These are phyloP conservation scores for Citrullus amarus DNA, from an alignment of 306 rosid genomes.

Conservation along the genomic window DNA sequence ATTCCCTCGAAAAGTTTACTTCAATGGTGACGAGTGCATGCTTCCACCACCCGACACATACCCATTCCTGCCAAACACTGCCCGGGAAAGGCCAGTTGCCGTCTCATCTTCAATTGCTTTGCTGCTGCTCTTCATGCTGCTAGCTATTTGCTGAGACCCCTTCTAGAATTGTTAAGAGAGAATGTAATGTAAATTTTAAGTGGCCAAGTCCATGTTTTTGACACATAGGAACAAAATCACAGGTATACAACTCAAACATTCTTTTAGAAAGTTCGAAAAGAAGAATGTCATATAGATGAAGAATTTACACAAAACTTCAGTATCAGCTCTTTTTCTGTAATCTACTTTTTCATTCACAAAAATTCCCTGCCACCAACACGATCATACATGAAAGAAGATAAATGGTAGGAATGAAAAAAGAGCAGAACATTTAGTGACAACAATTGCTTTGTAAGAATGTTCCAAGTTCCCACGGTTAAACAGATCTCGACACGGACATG, in stretches of 20 bases:
- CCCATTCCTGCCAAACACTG: conserved; percentile 70
- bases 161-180: not conserved
- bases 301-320: not conserved
- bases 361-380: not conserved
- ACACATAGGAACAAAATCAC: conserved; percentile 6
- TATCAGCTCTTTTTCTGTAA: not conserved
- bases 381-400: not conserved
- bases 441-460: not conserved
- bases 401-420: not conserved
- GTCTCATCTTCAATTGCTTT: conserved; percentile 27
- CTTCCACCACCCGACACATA: conserved; percentile 81
- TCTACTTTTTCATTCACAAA: not conserved
- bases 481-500: not conserved
- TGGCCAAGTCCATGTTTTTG: not conserved
- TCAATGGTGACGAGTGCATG: conserved; percentile 93
- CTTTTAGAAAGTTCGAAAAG: not conserved
- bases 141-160: conserved; percentile 29
- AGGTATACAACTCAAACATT: not conserved
- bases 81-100: conserved; percentile 15
- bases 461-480: not conserved
- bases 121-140: conserved; percentile 34
- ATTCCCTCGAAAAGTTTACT: conserved; percentile 77
- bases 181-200: not conserved
- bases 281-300: not conserved
- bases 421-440: not conserved